Conservation (phyloP, 176 grass and related monocot genomes). For the Cenchrus purpureus region DNA sequence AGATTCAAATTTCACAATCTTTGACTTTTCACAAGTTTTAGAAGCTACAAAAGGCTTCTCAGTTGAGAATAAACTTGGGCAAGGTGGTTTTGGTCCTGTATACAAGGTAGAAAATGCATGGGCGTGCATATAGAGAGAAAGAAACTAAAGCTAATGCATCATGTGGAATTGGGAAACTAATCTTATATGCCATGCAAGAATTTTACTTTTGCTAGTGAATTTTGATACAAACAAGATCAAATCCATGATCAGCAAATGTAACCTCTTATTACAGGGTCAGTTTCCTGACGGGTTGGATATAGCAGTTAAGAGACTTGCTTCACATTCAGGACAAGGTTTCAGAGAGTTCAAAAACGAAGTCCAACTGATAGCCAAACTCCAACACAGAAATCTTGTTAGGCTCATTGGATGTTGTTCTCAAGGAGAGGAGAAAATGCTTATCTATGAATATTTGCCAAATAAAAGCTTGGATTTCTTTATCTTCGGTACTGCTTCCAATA, state of each 20-base stretch:
- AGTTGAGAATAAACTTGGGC: constrained; percentile 7
- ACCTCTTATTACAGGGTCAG: constrained; percentile 25
- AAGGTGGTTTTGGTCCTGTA: constrained; percentile 21
- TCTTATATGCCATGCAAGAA: not conserved
- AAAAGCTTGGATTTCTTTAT: constrained; percentile 4
- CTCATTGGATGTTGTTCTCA: constrained; percentile 31
- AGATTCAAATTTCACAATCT: not conserved
- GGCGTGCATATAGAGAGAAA: not conserved
- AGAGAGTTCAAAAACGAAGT: constrained; percentile 47
- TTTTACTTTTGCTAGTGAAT: not conserved
- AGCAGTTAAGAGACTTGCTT: constrained; percentile 55
- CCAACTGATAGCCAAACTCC: constrained; percentile 38
- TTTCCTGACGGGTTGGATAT: constrained; percentile 43
- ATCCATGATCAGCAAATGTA: not conserved
- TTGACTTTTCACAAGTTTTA: constrained; percentile 3
- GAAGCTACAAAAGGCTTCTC: not conserved
- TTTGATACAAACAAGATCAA: not conserved
- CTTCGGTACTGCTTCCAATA: constrained; percentile 28
- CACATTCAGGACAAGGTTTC: constrained; percentile 46
- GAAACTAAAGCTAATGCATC: not conserved
- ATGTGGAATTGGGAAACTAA: not conserved
- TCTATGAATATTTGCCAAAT: constrained; percentile 54
- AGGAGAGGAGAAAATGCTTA: constrained; percentile 40
- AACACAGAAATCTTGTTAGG: constrained; percentile 41
- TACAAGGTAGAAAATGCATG: constrained; percentile 13